These are phyloP conservation scores for Podospora comata DNA, from an alignment of 495 filamentous ascomycete species.

Conservation along the genomic window DNA sequence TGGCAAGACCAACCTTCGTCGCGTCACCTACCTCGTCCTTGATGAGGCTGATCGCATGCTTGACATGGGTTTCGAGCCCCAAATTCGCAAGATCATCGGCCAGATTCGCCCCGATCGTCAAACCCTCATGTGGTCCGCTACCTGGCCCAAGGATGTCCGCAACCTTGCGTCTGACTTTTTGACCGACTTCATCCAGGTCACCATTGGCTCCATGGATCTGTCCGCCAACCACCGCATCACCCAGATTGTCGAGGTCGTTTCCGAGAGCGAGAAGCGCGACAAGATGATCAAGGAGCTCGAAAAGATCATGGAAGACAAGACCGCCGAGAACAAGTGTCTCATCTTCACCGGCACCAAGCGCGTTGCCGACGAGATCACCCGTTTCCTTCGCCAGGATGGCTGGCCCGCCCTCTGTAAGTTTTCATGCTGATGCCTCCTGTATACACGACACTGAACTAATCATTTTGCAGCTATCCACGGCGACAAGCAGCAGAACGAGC, in stretches of 20 bases:
- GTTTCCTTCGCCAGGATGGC: conserved; percentile 97
- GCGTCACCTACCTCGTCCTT: conserved; percentile 91
- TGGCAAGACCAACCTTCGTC: conserved; percentile 95
- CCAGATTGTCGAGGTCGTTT: conserved; percentile 93
- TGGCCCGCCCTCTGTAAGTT: conserved; percentile 95
- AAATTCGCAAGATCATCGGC: conserved; percentile 90
- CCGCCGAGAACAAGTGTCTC: conserved; percentile 73
- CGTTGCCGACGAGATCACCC: conserved; percentile 96
- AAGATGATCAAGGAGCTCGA: conserved; percentile 96
- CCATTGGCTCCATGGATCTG: conserved; percentile 94
- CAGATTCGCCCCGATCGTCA: conserved; percentile 99
- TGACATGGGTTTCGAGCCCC: conserved; percentile 88
- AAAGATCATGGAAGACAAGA: conserved; percentile 93
- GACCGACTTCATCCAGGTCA: conserved; percentile 96
- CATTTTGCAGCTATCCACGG: conserved; percentile 78
- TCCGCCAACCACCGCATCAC: conserved; percentile 98
- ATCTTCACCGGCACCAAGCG: conserved; percentile 99
- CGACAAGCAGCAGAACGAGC: conserved; percentile 99
- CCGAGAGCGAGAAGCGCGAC: conserved; percentile 96
- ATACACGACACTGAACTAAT: neutral
- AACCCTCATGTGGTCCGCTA: conserved; percentile 99
- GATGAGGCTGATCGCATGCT: conserved; percentile 90
- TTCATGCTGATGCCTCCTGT: neutral
- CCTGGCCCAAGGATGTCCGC: conserved; percentile 98
- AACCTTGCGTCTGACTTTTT: conserved; percentile 93